phyloP scores from a whole-genome alignment of 1,284 basidiomycete genomes.

The Xerocomus nothofagi region DNA sequence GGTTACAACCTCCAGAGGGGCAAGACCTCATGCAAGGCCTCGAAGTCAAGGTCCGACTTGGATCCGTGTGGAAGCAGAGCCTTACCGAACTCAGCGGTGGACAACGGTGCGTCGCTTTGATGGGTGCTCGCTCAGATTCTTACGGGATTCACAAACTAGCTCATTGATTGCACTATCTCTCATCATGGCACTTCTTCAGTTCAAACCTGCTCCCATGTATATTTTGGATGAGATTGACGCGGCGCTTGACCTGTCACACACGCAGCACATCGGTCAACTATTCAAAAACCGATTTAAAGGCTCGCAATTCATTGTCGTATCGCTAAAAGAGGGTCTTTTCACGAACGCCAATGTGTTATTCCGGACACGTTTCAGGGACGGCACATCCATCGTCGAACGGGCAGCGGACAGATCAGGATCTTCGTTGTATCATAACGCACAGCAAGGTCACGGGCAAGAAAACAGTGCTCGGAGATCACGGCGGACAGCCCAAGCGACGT shows the following conservation, averaged over 20 bases:
- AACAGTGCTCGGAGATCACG: slow-evolving; percentile 27
- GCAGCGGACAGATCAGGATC: slow-evolving; percentile 62
- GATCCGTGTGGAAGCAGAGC: slow-evolving; percentile 96
- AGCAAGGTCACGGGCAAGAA: slow-evolving; percentile 22
- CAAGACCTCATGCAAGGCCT: slow-evolving; percentile 93
- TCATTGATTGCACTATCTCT: slow-evolving; percentile 95
- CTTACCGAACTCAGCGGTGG: slow-evolving; percentile 97
- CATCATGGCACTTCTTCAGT: slow-evolving; percentile 97
- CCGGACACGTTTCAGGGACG: slow-evolving; percentile 88
- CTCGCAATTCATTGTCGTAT: slow-evolving; percentile 97
- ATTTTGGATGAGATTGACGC: slow-evolving; percentile 99
- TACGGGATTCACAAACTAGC: slow-evolving; percentile 41
- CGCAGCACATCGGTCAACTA: slow-evolving; percentile 95
- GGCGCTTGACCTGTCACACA: slow-evolving; percentile 93
- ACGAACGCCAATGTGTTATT: slow-evolving; percentile 98
- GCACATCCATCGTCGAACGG: slow-evolving; percentile 87
- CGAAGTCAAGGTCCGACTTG: slow-evolving; percentile 95
- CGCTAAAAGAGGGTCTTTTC: slow-evolving; percentile 95
- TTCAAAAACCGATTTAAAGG: slow-evolving; percentile 98
- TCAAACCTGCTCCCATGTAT: slow-evolving; percentile 99
- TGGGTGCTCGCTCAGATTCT: neutral
- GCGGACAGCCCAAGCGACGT: slow-evolving; percentile 9
- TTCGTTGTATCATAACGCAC: slow-evolving; percentile 35
- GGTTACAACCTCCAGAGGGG: slow-evolving; percentile 91
- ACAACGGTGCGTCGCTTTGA: slow-evolving; percentile 69